Percentiles rank a stretch among this genome's conserved stretches.
These are phyloP conservation scores for Leccinum variicolor DNA, from an alignment of 768 basidiomycete genomes.

Conservation along the genomic window DNA sequence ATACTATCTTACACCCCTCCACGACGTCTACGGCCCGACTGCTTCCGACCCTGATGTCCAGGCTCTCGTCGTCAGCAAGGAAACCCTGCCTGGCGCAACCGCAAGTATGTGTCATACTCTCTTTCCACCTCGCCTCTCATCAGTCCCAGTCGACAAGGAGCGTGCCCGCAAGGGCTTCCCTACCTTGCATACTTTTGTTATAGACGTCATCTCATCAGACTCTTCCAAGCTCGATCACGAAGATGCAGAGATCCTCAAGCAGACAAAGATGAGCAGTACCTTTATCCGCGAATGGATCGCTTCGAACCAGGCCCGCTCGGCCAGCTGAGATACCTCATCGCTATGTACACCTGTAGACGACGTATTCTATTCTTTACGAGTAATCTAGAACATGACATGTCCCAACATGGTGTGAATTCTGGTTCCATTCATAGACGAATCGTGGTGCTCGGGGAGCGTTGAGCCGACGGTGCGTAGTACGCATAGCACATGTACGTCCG, in stretches of 20 bases:
- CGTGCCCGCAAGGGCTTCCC: conserved; percentile 57
- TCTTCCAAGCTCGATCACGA: conserved; percentile 55
- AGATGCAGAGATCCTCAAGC: conserved; percentile 67
- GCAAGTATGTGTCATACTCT: conserved; percentile 48
- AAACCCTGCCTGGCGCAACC: conserved; percentile 75
- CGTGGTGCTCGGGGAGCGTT: not conserved
- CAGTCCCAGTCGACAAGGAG: conserved; percentile 55
- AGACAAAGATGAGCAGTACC: conserved; percentile 92
- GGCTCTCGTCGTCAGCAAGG: conserved; percentile 86
- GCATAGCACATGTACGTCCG: conserved; percentile 6
- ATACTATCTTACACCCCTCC: conserved; percentile 69
- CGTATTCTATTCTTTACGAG: conserved; percentile 6
- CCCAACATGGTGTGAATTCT: conserved; percentile 1
- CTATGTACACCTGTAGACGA: not conserved
- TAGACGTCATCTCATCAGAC: conserved; percentile 84
- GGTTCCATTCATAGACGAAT: not conserved
- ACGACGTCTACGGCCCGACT: conserved; percentile 91
- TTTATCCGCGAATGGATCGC: conserved; percentile 88
- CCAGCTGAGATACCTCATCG: conserved; percentile 5
- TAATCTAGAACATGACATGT: not conserved
- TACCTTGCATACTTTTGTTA: conserved; percentile 65
- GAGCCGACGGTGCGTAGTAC: not conserved
- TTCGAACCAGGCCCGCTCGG: conserved; percentile 8
- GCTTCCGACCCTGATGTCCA: conserved; percentile 86
- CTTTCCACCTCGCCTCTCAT: not conserved